Base-by-base conservation (phyloP, 78 protist species). In the Dictyostelium firmibasis region DNA sequence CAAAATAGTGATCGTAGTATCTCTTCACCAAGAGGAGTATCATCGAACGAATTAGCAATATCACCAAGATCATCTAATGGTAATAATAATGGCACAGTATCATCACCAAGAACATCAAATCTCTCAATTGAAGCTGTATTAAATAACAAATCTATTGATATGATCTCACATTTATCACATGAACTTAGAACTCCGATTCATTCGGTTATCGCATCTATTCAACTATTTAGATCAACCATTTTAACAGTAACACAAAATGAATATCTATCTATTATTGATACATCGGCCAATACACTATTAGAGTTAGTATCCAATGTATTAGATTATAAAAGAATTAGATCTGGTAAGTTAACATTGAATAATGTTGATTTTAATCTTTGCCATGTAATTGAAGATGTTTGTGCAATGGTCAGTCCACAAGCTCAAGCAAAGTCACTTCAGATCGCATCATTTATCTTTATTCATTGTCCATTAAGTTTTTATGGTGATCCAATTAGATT, bases 401-500 rank as follows among this genome's bases (percentile, higher is more conserved):
- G 92, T 77, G 70, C 92, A 35, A 76, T 86, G 57, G 92, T 86
- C 2, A 35, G 62, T 36, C 81, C 92, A n/a, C 84, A 76, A 38
- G 84, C 92, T 13, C 75, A 67, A 33, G 43, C 60, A 0, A 86
- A 86, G 14, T 67, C 83, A 3, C 23, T 86, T 3, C 76, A 86
- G 76, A 64, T 86, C 20, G 92, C 85, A 8, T 77, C 85, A 20
- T 86, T 72, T 86, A 76, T 86, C 11, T 81, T 35, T 47, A 60
- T 57, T 62, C 87, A 64, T 35, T 81, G 94, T 36, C 87, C 94
- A 81, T 50, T 81, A 23, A 29, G 78, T 25, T 44, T 81, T 27
- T 69, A 89, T 89, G 84, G 94, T 36, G 94, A 77, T 81, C 70
- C 84, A 64, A 78, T 74, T 50, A 76, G 92, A 53, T 57, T 86